Conservation (phyloP, 2,329 filamentous ascomycete species). For the Pseudogymnoascus sp. region DNA sequence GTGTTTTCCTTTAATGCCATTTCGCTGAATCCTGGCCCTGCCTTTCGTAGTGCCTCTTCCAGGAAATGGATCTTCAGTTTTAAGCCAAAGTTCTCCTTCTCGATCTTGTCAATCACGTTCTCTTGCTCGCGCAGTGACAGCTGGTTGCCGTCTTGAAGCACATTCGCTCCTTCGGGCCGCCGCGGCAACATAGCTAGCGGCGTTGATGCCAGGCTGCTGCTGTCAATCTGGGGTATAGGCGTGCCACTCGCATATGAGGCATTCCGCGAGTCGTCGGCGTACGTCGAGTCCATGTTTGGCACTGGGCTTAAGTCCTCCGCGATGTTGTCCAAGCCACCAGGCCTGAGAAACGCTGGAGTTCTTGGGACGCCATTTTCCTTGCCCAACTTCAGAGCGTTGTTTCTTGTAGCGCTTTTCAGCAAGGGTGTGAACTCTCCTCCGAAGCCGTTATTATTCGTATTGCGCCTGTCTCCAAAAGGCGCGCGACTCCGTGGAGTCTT, state of each 20-base stretch:
- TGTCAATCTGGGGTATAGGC: slow-evolving; percentile 66
- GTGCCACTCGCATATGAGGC: slow-evolving; percentile 60
- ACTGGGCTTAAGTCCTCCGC: slow-evolving; percentile 68
- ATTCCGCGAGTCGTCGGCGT: slow-evolving; percentile 56
- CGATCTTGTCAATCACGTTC: slow-evolving; percentile 87
- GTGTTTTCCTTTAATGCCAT: slow-evolving; percentile 89
- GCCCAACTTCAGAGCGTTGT: slow-evolving; percentile 57
- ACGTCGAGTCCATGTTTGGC: slow-evolving; percentile 66
- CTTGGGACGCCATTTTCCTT: slow-evolving; percentile 55
- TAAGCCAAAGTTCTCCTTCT: slow-evolving; percentile 96
- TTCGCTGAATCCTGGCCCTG: slow-evolving; percentile 83
- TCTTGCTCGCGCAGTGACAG: slow-evolving; percentile 91
- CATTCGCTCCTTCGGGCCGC: slow-evolving; percentile 54
- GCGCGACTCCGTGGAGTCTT: slow-evolving; percentile 66
- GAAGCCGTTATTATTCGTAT: slow-evolving; percentile 54
- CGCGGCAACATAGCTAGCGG: slow-evolving; percentile 66
- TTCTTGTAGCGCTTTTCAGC: slow-evolving; percentile 71
- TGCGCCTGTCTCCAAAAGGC: slow-evolving; percentile 63
- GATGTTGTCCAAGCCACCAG: slow-evolving; percentile 52
- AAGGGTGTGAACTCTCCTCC: slow-evolving; percentile 85
- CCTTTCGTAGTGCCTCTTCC: slow-evolving; percentile 80
- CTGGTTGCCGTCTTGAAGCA: slow-evolving; percentile 79
- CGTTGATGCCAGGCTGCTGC: slow-evolving; percentile 76
- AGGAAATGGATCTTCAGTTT: slow-evolving; percentile 97
- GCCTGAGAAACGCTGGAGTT: slow-evolving; percentile 62